Percentiles rank a stretch among this genome's conserved stretches.
Conservation (phyloP, 2,329 filamentous ascomycete genomes). For the Dothideomycetes sp. region DNA sequence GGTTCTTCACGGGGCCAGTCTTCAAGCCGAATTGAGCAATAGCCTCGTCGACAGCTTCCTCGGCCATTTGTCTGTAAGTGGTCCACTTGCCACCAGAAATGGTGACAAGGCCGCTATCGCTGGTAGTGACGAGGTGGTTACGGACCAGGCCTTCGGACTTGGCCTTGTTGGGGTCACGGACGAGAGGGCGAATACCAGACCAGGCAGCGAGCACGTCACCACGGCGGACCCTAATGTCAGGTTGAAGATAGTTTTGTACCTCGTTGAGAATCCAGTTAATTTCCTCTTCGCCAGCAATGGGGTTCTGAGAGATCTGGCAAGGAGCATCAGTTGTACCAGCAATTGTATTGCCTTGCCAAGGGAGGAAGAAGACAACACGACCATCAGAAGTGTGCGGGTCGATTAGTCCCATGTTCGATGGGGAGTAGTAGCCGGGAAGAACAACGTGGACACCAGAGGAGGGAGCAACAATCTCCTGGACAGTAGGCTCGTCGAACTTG, state of each 20-base stretch:
- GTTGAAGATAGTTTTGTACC: conserved; percentile 69
- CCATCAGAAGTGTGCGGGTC: conserved; percentile 81
- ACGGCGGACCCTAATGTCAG: conserved; percentile 73
- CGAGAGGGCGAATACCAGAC: conserved; percentile 78
- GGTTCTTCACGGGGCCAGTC: conserved; percentile 45
- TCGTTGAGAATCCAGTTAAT: conserved; percentile 83
- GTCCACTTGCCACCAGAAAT: conserved; percentile 90
- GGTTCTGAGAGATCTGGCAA: conserved; percentile 60
- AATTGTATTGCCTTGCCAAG: conserved; percentile 88
- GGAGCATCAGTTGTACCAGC: conserved; percentile 79
- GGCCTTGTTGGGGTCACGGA: conserved; percentile 74
- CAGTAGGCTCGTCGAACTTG: conserved; percentile 66
- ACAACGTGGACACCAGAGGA: conserved; percentile 80
- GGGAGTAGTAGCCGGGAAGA: conserved; percentile 77
- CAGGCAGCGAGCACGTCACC: conserved; percentile 84
- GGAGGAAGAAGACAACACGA: conserved; percentile 84
- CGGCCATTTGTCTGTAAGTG: conserved; percentile 85
- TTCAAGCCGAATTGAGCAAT: conserved; percentile 56
- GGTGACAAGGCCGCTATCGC: conserved; percentile 68
- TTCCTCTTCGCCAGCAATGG: conserved; percentile 68
- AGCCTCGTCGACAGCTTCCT: conserved; percentile 76
- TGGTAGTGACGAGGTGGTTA: conserved; percentile 73
- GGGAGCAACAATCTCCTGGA: conserved; percentile 71
- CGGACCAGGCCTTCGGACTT: conserved; percentile 82
- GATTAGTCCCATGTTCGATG: conserved; percentile 76